Percentiles rank a stretch among this genome's conserved stretches.
Evolutionary conservation across 148 eudicot species (phyloP).

Genomic region (Rhododendron ferrugineum): DNA sequence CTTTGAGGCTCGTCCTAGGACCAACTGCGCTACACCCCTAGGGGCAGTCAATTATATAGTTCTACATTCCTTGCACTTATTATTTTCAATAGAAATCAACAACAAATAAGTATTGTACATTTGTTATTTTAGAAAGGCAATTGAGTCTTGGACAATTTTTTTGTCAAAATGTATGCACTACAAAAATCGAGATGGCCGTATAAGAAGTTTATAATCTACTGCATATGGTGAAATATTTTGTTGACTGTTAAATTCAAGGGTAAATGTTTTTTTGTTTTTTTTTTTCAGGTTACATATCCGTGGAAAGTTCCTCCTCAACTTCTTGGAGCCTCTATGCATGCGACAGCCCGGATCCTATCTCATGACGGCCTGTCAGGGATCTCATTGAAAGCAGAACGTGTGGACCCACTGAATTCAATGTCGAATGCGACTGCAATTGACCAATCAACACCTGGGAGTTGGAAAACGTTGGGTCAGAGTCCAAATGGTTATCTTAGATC

Average conservation of each 20-base stretch:
- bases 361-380: constrained; percentile 63
- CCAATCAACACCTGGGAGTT: constrained; percentile 21
- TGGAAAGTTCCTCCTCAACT: constrained; percentile 48
- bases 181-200: background rate
- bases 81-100: background rate
- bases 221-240: background rate
- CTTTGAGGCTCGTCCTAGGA: too few relatives aligned
- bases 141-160: background rate
- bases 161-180: background rate
- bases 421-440: constrained; percentile 43
- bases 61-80: background rate
- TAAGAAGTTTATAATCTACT: background rate
- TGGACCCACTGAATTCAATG: constrained; percentile 49
- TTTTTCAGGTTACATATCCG: constrained; percentile 54
- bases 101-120: background rate
- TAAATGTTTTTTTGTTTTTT: background rate
- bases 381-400: constrained; percentile 25
- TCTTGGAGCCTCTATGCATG: constrained; percentile 56
- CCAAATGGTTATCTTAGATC: constrained; percentile 29
- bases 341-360: constrained; percentile 57
- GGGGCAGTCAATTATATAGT: background rate
- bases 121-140: background rate
- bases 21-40: too few relatives aligned
- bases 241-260: background rate
- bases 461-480: constrained; percentile 13